Evolutionary conservation across 108 stramenopile species (phyloP).

Genomic region (Phaeodactylum tricornutum): DNA sequence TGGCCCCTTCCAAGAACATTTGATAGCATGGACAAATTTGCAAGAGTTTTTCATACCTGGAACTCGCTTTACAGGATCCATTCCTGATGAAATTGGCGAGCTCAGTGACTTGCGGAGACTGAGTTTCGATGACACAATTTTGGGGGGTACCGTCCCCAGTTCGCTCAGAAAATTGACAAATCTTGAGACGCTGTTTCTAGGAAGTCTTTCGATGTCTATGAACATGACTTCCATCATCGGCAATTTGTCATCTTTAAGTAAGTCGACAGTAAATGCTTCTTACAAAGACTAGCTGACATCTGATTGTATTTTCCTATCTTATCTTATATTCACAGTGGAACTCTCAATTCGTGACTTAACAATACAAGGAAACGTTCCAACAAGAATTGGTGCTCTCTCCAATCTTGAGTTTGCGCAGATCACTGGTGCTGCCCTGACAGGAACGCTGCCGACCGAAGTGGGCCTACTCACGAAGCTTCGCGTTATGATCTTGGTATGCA

Average conservation of each 20-base stretch:
- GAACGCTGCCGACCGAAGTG: conserved; percentile 3
- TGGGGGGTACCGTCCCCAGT: neutral
- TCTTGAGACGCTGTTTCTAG: neutral
- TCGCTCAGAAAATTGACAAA: neutral
- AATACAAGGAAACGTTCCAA: conserved; percentile 4
- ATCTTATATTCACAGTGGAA: too few relatives aligned
- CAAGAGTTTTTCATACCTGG: conserved; percentile 9
- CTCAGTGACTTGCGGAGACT: neutral
- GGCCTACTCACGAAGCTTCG: neutral
- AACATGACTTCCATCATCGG: too few relatives aligned
- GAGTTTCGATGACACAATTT: neutral
- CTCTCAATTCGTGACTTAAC: too few relatives aligned
- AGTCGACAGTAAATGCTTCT: too few relatives aligned
- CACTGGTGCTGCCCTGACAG: conserved; percentile 6
- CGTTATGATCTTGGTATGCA: too few relatives aligned
- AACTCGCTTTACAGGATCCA: conserved; percentile 38
- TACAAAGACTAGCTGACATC: too few relatives aligned
- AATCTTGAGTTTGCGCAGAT: conserved; percentile 3
- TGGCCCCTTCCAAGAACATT: too few relatives aligned
- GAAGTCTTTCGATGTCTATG: neutral
- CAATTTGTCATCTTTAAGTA: too few relatives aligned
- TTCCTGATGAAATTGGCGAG: conserved; percentile 48
- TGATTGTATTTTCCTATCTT: too few relatives aligned
- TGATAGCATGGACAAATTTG: neutral
- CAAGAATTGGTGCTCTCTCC: neutral